Conservation (phyloP, 1,284 basidiomycete genomes). For the Trichosporon ovoides region DNA sequence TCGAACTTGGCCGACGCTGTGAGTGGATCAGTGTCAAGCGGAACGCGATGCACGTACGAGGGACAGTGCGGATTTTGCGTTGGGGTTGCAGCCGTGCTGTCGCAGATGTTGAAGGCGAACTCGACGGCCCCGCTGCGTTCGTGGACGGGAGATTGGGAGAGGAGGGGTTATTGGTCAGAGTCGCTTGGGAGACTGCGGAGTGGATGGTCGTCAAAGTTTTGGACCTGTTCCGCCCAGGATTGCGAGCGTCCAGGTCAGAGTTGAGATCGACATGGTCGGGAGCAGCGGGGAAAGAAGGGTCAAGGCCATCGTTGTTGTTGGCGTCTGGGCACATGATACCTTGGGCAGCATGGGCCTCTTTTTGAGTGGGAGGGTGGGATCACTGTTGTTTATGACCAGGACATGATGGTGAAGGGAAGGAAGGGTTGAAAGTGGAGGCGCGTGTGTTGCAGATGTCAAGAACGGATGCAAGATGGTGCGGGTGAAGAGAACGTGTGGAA, state of each 20-base stretch:
- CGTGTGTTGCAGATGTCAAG: too few relatives aligned
- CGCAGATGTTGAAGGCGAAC: background rate
- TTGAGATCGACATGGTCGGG: background rate
- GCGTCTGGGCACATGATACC: too few relatives aligned
- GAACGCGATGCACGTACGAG: slow-evolving; percentile 26
- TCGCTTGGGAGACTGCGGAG: background rate
- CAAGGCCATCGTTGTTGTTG: too few relatives aligned
- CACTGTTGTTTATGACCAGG: too few relatives aligned
- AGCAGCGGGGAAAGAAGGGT: too few relatives aligned
- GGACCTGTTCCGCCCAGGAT: background rate
- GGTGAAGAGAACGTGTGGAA: too few relatives aligned
- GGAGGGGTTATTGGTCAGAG: background rate
- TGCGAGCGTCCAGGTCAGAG: background rate
- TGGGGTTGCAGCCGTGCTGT: background rate
- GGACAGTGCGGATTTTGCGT: slow-evolving; percentile 33
- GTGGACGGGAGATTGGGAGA: background rate
- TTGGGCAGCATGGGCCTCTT: too few relatives aligned
- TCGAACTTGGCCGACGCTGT: slow-evolving; percentile 16
- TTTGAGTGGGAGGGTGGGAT: too few relatives aligned
- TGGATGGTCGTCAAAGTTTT: background rate
- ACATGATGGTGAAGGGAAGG: too few relatives aligned
- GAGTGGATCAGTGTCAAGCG: background rate
- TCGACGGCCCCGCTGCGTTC: background rate
- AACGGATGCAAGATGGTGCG: too few relatives aligned
- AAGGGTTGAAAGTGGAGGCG: too few relatives aligned